phyloP scores from a whole-genome alignment of 306 rosid species.

The Cucumis cinereus region DNA sequence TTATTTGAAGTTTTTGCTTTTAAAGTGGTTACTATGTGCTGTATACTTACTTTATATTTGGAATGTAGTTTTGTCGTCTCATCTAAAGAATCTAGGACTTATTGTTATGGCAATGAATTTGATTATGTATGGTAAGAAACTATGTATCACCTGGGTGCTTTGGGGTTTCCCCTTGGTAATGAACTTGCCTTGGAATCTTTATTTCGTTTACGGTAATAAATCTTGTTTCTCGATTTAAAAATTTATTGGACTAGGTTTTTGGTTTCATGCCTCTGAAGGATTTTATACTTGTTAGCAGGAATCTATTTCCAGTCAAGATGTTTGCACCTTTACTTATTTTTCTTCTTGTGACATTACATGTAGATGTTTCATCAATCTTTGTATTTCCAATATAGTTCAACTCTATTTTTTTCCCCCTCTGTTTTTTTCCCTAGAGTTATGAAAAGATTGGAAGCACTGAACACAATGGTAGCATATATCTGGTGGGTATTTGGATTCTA shows the following conservation, averaged over 20 bases:
- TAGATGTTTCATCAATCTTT: background rate
- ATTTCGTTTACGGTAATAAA: background rate
- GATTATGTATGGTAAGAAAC: background rate
- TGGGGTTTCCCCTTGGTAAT: too few species aligned
- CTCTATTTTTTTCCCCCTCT: background rate
- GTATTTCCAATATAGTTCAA: background rate
- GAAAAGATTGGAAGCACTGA: constrained; percentile 50
- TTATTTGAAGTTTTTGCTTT: background rate
- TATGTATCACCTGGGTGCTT: too few species aligned
- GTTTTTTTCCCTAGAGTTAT: constrained; percentile 26
- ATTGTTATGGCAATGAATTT: background rate
- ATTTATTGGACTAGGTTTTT: background rate
- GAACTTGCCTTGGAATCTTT: background rate
- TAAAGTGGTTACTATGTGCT: background rate
- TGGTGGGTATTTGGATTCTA: constrained; percentile 90
- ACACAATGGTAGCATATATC: constrained; percentile 45
- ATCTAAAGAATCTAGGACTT: background rate
- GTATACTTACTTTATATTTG: background rate
- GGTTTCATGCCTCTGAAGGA: background rate
- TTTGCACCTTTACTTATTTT: background rate
- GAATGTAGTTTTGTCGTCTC: background rate
- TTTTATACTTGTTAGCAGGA: background rate
- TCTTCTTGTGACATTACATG: background rate
- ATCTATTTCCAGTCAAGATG: background rate
- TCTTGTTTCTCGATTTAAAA: background rate